Evolutionary conservation across 164 flowering plant species (phyloP).

Genomic region (Magnolia sinica): DNA sequence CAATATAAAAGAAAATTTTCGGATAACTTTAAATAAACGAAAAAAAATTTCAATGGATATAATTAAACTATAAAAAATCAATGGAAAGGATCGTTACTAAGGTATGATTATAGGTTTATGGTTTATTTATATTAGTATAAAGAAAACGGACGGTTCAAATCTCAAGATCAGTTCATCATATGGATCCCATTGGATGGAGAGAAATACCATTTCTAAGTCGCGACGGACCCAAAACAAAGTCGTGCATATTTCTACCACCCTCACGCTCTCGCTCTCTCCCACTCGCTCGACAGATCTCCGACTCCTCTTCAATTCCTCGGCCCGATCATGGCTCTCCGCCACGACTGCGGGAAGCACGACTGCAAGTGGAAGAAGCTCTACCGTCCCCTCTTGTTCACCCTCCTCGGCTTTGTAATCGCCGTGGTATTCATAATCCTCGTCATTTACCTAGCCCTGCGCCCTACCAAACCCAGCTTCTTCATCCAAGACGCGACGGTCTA

Average conservation of each 20-base stretch:
- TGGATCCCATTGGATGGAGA: too few relatives aligned
- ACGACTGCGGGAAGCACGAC: slow-evolving; percentile 12
- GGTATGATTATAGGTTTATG: too few relatives aligned
- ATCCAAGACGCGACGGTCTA: slow-evolving; percentile 17
- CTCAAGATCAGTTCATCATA: too few relatives aligned
- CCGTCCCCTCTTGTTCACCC: not conserved
- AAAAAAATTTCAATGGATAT: too few relatives aligned
- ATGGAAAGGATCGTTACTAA: too few relatives aligned
- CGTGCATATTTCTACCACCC: not conserved
- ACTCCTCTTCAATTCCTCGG: not conserved
- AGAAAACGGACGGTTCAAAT: too few relatives aligned
- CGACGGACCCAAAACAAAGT: too few relatives aligned
- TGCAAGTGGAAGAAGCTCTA: slow-evolving; percentile 6
- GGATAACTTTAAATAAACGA: too few relatives aligned
- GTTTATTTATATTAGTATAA: too few relatives aligned
- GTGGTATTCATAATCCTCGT: slow-evolving; percentile 10
- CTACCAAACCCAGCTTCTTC: slow-evolving; percentile 14
- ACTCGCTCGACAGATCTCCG: not conserved
- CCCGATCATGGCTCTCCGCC: slow-evolving; percentile 4
- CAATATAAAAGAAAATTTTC: too few relatives aligned
- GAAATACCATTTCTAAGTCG: too few relatives aligned
- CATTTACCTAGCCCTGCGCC: slow-evolving; percentile 15
- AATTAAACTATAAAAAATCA: too few relatives aligned
- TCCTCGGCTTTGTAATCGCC: slow-evolving; percentile 9
- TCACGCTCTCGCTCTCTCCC: not conserved